Conservation (phyloP, 1,139 yeast species). For the Candida frijolesensis region DNA sequence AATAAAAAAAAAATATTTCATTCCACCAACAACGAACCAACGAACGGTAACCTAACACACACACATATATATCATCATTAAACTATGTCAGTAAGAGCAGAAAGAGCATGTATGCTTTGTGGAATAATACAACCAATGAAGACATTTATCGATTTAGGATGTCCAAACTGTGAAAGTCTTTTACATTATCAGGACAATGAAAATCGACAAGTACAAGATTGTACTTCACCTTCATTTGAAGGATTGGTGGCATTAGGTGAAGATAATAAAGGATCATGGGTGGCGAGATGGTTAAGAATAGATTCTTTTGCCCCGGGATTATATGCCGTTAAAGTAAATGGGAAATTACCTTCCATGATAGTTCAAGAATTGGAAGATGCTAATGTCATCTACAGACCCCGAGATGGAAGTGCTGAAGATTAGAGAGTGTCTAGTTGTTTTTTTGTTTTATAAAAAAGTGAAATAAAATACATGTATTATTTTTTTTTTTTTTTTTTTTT, state of each 20-base stretch:
- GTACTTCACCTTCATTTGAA: slow-evolving; percentile 96
- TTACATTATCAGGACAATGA: slow-evolving; percentile 79
- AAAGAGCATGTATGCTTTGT: slow-evolving; percentile 97
- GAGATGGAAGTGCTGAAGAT: slow-evolving; percentile 94
- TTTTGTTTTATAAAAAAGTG: background rate
- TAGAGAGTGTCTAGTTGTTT: slow-evolving; percentile 24
- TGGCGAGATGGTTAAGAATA: slow-evolving; percentile 93
- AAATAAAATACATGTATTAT: slow-evolving; percentile 2
- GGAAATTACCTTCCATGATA: slow-evolving; percentile 86
- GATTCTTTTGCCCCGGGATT: slow-evolving; percentile 88
- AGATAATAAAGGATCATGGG: slow-evolving; percentile 86
- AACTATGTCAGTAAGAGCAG: slow-evolving; percentile 64
- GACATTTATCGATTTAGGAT: slow-evolving; percentile 78
- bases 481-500: no score
- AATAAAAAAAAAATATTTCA: no score
- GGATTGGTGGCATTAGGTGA: slow-evolving; percentile 92
- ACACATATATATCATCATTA: background rate
- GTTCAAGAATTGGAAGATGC: slow-evolving; percentile 70
- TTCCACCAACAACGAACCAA: background rate
- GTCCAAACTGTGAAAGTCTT: slow-evolving; percentile 97
- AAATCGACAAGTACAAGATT: slow-evolving; percentile 81
- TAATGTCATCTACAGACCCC: slow-evolving; percentile 84
- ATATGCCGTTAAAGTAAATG: slow-evolving; percentile 92
- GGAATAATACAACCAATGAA: slow-evolving; percentile 83
- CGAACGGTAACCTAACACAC: slow-evolving; percentile 1